Conservation (phyloP, 306 rosid genomes). For the Geum urbanum region DNA sequence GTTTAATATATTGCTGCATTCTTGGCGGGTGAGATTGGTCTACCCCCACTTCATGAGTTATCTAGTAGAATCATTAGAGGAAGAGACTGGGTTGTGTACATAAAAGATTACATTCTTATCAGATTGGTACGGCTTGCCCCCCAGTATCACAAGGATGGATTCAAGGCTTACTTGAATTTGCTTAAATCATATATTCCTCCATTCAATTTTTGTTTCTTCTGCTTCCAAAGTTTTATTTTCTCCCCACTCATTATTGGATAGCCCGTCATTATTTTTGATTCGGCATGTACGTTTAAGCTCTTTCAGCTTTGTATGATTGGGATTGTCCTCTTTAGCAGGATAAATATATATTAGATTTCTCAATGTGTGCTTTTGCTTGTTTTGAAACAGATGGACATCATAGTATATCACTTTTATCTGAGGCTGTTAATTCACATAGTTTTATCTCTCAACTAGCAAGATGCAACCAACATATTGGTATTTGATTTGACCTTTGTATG, state of each 20-base stretch:
- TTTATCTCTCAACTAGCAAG: no score
- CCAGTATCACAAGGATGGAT: slow-evolving; percentile 27
- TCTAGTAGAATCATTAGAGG: slow-evolving; percentile 42
- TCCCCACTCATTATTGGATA: slow-evolving; percentile 43
- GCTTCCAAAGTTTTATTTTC: slow-evolving; percentile 12
- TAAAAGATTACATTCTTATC: slow-evolving; percentile 49
- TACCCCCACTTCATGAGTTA: slow-evolving; percentile 35
- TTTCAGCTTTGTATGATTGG: slow-evolving; percentile 28
- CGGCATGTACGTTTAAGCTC: slow-evolving; percentile 27
- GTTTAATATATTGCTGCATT: slow-evolving; percentile 33
- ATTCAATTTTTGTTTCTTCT: slow-evolving; percentile 30
- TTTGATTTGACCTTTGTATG: no score
- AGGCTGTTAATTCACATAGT: no score
- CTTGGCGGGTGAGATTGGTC: slow-evolving; percentile 47
- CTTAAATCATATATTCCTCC: slow-evolving; percentile 27
- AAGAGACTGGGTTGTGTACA: slow-evolving; percentile 62
- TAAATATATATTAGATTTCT: slow-evolving; percentile 6
- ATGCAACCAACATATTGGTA: no score
- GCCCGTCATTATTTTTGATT: slow-evolving; percentile 29
- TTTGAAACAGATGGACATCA: not conserved
- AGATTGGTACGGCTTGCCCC: slow-evolving; percentile 26
- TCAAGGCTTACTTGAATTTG: slow-evolving; percentile 33
- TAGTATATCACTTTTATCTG: not conserved
- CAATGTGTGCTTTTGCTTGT: not conserved
- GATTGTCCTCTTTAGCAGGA: slow-evolving; percentile 20